phyloP scores from a whole-genome alignment of 129 eudicot species.

The Apium graveolens region DNA sequence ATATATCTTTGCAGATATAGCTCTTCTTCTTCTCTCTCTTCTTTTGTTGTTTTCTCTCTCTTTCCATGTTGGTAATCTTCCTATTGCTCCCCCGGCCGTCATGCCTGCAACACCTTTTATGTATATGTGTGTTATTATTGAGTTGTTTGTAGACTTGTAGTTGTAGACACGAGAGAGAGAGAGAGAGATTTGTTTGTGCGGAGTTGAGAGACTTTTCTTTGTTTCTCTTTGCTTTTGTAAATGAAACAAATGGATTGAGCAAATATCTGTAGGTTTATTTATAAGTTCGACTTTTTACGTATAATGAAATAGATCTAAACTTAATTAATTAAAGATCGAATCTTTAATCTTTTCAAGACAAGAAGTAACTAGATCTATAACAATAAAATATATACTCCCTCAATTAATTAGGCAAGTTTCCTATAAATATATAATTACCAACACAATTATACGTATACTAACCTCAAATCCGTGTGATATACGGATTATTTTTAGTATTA shows the following conservation, averaged over 20 bases:
- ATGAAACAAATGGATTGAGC: not conserved
- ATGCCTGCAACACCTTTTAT: conserved; percentile 21
- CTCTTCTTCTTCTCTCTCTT: conserved; percentile 81
- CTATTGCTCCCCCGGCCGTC: conserved; percentile 72
- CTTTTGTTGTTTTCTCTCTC: conserved; percentile 92
- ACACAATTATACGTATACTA: too few species aligned
- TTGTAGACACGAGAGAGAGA: not conserved
- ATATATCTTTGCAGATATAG: conserved; percentile 89
- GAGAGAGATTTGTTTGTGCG: not conserved
- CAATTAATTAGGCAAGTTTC: too few species aligned
- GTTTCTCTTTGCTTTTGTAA: not conserved
- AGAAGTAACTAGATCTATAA: too few species aligned
- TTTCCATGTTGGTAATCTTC: conserved; percentile 85
- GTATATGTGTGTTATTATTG: not conserved
- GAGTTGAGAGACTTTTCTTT: conserved; percentile 5
- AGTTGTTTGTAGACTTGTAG: not conserved
- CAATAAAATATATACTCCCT: too few species aligned
- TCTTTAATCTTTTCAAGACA: too few species aligned
- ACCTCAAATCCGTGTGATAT: too few species aligned
- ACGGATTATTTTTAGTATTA: too few species aligned
- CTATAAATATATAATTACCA: too few species aligned
- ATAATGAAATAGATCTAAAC: not conserved
- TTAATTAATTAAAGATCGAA: too few species aligned
- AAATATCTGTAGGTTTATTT: not conserved
- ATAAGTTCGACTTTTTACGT: not conserved